A percentile compares a stretch with the other conserved stretches of the same genome.
Conservation (phyloP, 148 eudicot species). For the Nepenthes gracilis region DNA sequence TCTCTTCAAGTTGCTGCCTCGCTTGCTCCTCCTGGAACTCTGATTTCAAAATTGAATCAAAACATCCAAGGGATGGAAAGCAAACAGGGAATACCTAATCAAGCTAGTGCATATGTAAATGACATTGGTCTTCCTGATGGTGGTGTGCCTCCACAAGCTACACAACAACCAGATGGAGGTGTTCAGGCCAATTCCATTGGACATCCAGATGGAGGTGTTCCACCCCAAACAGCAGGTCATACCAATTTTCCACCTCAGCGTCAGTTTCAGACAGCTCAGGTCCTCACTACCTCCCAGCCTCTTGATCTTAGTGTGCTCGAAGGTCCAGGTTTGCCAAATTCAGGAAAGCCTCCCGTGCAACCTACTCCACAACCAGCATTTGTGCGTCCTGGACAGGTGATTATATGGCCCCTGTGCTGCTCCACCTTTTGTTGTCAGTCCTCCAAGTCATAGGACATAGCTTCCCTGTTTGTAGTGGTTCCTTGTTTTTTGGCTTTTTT, state of each 20-base stretch:
- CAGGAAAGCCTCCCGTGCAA: slow-evolving; percentile 46
- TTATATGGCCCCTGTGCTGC: background rate
- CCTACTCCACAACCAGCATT: slow-evolving; percentile 48
- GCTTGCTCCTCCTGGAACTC: slow-evolving; percentile 75
- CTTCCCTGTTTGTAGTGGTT: too few species aligned
- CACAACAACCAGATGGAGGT: slow-evolving; percentile 23
- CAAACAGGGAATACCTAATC: slow-evolving; percentile 30
- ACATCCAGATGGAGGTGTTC: slow-evolving; percentile 88
- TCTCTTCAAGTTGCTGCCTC: slow-evolving; percentile 79
- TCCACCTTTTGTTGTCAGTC: background rate
- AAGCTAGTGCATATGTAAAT: slow-evolving; percentile 26
- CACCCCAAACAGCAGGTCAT: slow-evolving; percentile 58
- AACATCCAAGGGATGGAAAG: slow-evolving; percentile 42
- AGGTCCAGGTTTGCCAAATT: slow-evolving; percentile 39
- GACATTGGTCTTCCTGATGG: slow-evolving; percentile 55
- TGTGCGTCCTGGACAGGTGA: slow-evolving; percentile 94
- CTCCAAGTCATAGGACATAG: too few species aligned
- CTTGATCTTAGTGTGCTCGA: slow-evolving; percentile 81
- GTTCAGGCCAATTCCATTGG: slow-evolving; percentile 42
- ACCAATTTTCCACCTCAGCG: slow-evolving; percentile 26
- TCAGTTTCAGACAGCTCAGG: slow-evolving; percentile 38
- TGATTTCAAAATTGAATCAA: slow-evolving; percentile 63
- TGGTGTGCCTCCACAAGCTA: slow-evolving; percentile 60
- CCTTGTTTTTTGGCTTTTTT: too few species aligned
- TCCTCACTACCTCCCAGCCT: slow-evolving; percentile 49